Evolutionary conservation across 108 stramenopile genomes (phyloP), one percentile per base, ranked within the genome.

Genomic region (Cyclostephanos invisitatus): DNA sequence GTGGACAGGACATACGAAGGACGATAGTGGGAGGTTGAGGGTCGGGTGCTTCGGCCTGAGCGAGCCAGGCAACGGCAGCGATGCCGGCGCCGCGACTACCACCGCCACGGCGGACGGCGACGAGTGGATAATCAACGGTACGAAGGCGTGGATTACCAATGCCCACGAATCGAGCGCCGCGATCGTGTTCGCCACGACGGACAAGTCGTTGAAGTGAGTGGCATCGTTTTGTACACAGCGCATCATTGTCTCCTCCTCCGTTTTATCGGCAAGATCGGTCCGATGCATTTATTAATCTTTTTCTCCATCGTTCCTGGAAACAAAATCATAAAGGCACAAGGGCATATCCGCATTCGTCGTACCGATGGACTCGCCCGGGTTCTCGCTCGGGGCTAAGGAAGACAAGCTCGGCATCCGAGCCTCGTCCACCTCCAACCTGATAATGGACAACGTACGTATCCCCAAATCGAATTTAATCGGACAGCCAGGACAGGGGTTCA

Each of bases 91-190:
- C 2, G 98, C 98, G 8, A 65, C 84, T 27, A 96, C 96, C 7
- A 97, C 96, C 5, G 98, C 98, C 11, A 90, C 77, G 36, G 76
- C 81, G 22, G 93, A 94, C 70, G 95, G 95, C 8, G 91, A 90
- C 67, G 85, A 87, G 53, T 98, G 91, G 91, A 85, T 96, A 53
- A 73, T 98, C 27, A 96, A 97, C 80, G 98, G 98, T n/a, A 96
- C 95, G 65, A 98, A 98, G 84, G 98, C 98, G 21, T 98, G 98
- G 98, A 98, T 98, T 78, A 97, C 96, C 29, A 98, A 98, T 82
- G 97, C 98, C 7, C 86, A 96, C 68, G 97, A 97, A 70, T 85
- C 97, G 8, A 65, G 84, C 62, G 91, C 93, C 0, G 93, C 96
- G 12, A 89, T 98, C 54, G 95, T 98, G 7, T 98, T 98, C 83